These are phyloP conservation scores for Bothriochloa decipiens DNA, from an alignment of 176 grass and related monocot genomes.

Conservation along the genomic window DNA sequence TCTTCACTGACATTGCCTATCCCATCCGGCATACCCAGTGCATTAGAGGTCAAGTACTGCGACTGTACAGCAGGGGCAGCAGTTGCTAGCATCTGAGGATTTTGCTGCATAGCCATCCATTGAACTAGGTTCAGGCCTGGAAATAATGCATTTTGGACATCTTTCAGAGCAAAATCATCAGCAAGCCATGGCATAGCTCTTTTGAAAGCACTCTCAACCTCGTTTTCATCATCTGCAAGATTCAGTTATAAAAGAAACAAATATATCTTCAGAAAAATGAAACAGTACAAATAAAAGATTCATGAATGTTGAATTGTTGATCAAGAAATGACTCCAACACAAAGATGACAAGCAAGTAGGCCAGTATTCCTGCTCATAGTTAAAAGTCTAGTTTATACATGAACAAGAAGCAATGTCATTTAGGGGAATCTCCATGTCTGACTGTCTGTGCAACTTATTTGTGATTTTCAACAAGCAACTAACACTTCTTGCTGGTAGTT, in stretches of 20 bases:
- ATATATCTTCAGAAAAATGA: neutral
- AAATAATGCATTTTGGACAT: constrained; percentile 83
- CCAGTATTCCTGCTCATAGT: neutral
- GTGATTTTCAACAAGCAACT: neutral
- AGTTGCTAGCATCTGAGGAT: constrained; percentile 65
- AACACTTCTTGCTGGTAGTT: constrained; percentile 11
- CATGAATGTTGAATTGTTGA: constrained; percentile 16
- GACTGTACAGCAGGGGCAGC: constrained; percentile 52
- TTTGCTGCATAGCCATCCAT: constrained; percentile 99
- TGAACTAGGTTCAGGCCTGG: constrained; percentile 87
- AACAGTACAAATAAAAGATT: constrained; percentile 17
- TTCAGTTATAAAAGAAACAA: constrained; percentile 41
- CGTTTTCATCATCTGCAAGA: constrained; percentile 79
- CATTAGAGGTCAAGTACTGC: constrained; percentile 48
- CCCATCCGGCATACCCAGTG: constrained; percentile 57
- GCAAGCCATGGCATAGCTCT: constrained; percentile 92
- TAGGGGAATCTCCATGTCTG: neutral
- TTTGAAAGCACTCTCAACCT: constrained; percentile 91
- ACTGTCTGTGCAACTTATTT: constrained; percentile 21
- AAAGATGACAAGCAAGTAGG: neutral
- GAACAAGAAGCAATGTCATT: constrained; percentile 20
- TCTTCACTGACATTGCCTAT: constrained; percentile 54
- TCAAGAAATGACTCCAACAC: neutral
- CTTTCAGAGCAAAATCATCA: constrained; percentile 91
- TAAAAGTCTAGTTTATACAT: constrained; percentile 26